Percentiles rank a stretch among this genome's conserved stretches.
phyloP scores from a whole-genome alignment of 768 basidiomycete species.

The Xanthoconium stramineum region DNA sequence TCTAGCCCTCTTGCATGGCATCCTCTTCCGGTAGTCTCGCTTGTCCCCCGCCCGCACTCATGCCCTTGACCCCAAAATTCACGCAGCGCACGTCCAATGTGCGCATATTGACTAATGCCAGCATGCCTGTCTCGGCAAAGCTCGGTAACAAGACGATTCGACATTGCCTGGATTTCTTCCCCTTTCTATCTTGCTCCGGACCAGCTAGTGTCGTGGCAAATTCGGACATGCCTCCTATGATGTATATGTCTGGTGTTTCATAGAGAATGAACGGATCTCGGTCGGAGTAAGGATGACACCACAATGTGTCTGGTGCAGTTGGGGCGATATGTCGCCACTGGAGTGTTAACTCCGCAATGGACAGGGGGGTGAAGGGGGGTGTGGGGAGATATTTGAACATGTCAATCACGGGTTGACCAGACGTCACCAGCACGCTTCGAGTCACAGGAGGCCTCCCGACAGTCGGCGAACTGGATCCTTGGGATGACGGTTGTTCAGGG shows the following conservation, averaged over 20 bases:
- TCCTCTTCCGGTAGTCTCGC: conserved; percentile 4
- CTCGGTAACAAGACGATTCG: conserved; percentile 79
- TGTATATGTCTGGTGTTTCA: conserved; percentile 87
- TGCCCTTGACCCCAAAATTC: conserved; percentile 46
- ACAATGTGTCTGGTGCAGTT: conserved; percentile 96
- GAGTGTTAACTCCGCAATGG: conserved; percentile 74
- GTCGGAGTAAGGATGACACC: conserved; percentile 93
- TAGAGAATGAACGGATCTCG: conserved; percentile 86
- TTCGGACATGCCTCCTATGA: conserved; percentile 85
- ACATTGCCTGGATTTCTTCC: conserved; percentile 40
- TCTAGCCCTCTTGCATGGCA: conserved; percentile 27
- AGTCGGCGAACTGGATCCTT: background rate
- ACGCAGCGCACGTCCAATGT: conserved; percentile 69
- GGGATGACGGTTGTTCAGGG: conserved; percentile 20
- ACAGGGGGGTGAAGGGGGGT: conserved; percentile 67
- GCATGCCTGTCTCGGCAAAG: conserved; percentile 72
- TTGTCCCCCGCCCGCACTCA: conserved; percentile 24
- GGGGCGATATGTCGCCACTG: conserved; percentile 98
- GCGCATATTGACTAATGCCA: conserved; percentile 78
- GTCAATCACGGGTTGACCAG: conserved; percentile 93
- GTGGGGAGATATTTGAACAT: conserved; percentile 88
- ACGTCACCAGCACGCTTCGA: conserved; percentile 74
- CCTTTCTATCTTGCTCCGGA: conserved; percentile 29
- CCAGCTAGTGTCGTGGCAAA: conserved; percentile 74
- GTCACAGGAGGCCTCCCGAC: conserved; percentile 25